phyloP scores from a whole-genome alignment of 2,329 filamentous ascomycete species.

The Paracoccidioides brasiliensis region DNA sequence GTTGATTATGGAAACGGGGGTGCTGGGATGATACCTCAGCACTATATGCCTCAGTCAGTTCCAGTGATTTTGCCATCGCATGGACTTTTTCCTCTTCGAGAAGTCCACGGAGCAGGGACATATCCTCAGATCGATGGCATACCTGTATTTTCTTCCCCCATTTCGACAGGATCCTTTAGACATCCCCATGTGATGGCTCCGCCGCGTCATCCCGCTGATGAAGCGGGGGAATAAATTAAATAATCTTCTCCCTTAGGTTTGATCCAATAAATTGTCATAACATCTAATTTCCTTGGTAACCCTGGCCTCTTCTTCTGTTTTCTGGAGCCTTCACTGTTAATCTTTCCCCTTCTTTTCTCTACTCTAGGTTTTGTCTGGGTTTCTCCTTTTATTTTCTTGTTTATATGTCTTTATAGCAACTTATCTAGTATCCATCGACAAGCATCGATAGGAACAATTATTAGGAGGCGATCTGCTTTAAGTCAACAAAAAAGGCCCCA shows the following conservation, averaged over 20 bases:
- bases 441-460: not conserved
- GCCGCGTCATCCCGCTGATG: not conserved
- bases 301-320: not conserved
- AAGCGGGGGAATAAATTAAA: not conserved
- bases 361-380: not conserved
- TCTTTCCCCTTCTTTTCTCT: not conserved
- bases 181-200: slow-evolving; percentile 14
- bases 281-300: not conserved
- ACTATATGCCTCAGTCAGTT: slow-evolving; percentile 20
- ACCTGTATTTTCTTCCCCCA: slow-evolving; percentile 14
- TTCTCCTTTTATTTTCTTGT: not conserved
- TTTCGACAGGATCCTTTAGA: slow-evolving; percentile 22
- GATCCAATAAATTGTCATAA: not conserved
- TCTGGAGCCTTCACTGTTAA: not conserved
- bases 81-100: slow-evolving; percentile 10
- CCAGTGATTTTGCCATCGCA: slow-evolving; percentile 14
- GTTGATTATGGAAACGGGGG: slow-evolving; percentile 18
- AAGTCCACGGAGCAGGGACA: slow-evolving; percentile 8
- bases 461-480: slow-evolving; percentile 4
- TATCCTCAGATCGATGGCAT: slow-evolving; percentile 14
- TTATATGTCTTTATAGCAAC: not conserved
- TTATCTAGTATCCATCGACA: not conserved
- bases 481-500: not conserved
- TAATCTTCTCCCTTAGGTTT: not conserved
- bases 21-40: slow-evolving; percentile 16